phyloP scores from a whole-genome alignment of 768 basidiomycete genomes.

The Mycena sanguinolenta region DNA sequence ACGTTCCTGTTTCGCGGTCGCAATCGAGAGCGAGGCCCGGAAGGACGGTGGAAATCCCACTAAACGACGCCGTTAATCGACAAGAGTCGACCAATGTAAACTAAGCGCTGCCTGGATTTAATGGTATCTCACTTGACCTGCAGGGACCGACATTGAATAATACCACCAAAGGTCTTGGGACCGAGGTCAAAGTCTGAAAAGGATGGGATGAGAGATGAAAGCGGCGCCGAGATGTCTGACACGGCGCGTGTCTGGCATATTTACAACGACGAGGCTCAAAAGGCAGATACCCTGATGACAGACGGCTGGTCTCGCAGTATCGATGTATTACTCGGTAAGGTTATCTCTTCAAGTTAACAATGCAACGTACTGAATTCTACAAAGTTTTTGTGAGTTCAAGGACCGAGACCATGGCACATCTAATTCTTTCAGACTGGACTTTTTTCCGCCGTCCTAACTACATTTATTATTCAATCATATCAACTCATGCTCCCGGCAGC shows the following conservation, averaged over 20 bases:
- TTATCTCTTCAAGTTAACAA: background rate
- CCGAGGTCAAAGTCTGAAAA: slow-evolving; percentile 4
- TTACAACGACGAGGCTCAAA: slow-evolving; percentile 56
- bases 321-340: slow-evolving; percentile 59
- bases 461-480: slow-evolving; percentile 59
- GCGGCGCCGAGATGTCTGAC: slow-evolving; percentile 51
- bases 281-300: slow-evolving; percentile 48
- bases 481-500: slow-evolving; percentile 52
- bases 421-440: slow-evolving; percentile 52
- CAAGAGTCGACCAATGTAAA: slow-evolving; percentile 11
- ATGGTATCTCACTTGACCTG: background rate
- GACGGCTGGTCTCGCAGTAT: slow-evolving; percentile 59
- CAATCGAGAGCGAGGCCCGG: slow-evolving; percentile 31
- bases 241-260: slow-evolving; percentile 56
- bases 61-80: background rate
- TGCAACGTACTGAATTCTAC: slow-evolving; percentile 3
- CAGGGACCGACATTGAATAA: slow-evolving; percentile 16
- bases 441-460: slow-evolving; percentile 59
- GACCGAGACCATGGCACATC: background rate
- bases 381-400: slow-evolving; percentile 55
- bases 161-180: slow-evolving; percentile 13
- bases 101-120: background rate
- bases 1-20: slow-evolving; percentile 25
- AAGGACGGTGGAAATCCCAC: slow-evolving; percentile 18
- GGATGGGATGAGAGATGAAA: slow-evolving; percentile 40